Conservation (phyloP, 2,329 filamentous ascomycete species). For the Curvularia verruculosa region DNA sequence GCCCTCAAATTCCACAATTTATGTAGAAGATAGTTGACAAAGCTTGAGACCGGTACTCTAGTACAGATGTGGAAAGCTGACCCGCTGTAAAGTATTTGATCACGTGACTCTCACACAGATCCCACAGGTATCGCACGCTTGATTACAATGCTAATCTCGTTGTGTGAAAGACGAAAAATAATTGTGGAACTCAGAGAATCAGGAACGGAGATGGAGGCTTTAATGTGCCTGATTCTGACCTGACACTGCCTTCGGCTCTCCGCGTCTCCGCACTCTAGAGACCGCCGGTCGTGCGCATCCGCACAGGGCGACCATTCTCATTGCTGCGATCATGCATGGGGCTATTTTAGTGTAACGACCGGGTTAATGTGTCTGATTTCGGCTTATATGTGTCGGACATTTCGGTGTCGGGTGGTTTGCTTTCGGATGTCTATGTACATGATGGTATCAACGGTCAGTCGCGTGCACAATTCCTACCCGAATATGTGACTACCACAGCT, state of each 20-base stretch:
- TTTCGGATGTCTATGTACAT: not conserved
- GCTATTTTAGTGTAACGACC: not conserved
- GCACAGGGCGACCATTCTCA: not conserved
- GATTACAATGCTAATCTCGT: not conserved
- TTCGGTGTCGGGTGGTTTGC: not conserved
- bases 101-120: slow-evolving; percentile 3
- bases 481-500: not conserved
- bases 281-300: slow-evolving; percentile 1
- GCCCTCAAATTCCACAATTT: not conserved
- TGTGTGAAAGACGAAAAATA: not conserved
- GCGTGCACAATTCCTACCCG: not conserved
- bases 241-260: slow-evolving; percentile 15
- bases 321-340: not conserved
- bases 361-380: not conserved
- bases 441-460: not conserved
- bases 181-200: not conserved
- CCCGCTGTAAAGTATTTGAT: slow-evolving; percentile 4
- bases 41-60: not conserved
- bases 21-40: not conserved
- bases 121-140: not conserved
- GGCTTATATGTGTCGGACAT: not conserved
- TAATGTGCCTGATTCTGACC: not conserved
- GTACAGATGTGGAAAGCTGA: not conserved
- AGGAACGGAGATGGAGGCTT: not conserved
- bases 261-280: slow-evolving; percentile 13